These are phyloP conservation scores for Pleurotus pulmonarius DNA, from an alignment of 768 basidiomycete species.

Conservation along the genomic window DNA sequence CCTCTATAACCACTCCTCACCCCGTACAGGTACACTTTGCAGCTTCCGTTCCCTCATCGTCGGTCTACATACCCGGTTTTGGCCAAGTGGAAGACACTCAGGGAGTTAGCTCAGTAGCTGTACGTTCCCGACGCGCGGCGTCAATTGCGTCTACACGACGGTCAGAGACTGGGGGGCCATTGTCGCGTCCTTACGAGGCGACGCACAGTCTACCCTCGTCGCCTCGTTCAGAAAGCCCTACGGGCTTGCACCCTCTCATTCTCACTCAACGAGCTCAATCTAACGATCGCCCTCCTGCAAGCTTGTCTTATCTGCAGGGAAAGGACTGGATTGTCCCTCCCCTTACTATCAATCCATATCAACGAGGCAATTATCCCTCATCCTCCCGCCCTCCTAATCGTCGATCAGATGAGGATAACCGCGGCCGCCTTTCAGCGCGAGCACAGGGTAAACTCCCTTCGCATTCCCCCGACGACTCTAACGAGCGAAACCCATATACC, in stretches of 20 bases:
- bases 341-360: too few species aligned
- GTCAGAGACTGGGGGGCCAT: neutral
- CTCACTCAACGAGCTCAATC: neutral
- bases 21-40: neutral
- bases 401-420: too few species aligned
- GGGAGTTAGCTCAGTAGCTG: too few species aligned
- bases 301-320: too few species aligned
- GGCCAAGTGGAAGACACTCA: neutral
- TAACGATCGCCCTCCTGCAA: neutral
- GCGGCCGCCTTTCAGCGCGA: too few species aligned
- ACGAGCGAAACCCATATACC: too few species aligned
- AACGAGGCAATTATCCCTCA: too few species aligned
- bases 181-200: neutral
- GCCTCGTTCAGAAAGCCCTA: neutral
- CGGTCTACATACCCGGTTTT: neutral
- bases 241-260: neutral
- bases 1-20: neutral
- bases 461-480: too few species aligned
- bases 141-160: neutral
- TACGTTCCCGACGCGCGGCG: neutral
- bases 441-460: too few species aligned
- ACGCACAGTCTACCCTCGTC: neutral
- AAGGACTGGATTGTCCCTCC: too few species aligned
- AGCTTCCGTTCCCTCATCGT: neutral
- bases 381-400: too few species aligned